Evolutionary conservation across 768 basidiomycete species (phyloP).

Genomic region (Tulasnella sp.): DNA sequence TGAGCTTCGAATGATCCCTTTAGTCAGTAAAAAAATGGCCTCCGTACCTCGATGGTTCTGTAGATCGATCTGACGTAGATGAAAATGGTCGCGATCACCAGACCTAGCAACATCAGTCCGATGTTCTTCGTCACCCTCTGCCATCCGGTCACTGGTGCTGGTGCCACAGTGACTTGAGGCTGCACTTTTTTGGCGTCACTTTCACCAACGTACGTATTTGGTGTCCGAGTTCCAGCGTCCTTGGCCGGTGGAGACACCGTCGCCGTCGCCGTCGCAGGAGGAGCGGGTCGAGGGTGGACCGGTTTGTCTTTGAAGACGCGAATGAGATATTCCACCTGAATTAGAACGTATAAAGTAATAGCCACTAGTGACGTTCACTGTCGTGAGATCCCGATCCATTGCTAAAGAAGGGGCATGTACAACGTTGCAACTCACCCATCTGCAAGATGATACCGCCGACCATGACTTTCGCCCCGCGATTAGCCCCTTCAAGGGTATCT

Average conservation of each 20-base stretch:
- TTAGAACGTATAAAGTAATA: conserved; percentile 30
- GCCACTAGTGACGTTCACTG: background rate
- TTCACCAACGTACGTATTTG: background rate
- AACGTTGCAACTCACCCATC: conserved; percentile 35
- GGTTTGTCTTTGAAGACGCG: conserved; percentile 29
- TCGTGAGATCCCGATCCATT: background rate
- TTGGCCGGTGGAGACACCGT: background rate
- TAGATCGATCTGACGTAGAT: conserved; percentile 52
- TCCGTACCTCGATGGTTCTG: conserved; percentile 33
- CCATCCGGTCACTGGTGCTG: background rate
- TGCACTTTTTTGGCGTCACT: background rate
- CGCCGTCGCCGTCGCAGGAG: background rate
- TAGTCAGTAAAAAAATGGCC: background rate
- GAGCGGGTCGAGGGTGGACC: conserved; percentile 1
- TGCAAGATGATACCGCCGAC: conserved; percentile 34
- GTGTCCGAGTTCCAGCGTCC: background rate
- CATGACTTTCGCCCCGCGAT: conserved; percentile 27
- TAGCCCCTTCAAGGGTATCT: conserved; percentile 13
- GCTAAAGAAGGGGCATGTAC: background rate
- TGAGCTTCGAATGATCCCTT: background rate
- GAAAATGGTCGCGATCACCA: conserved; percentile 44
- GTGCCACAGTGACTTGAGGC: too few relatives aligned
- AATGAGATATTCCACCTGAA: conserved; percentile 28
- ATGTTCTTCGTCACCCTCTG: conserved; percentile 29
- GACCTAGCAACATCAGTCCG: conserved; percentile 39